A percentile compares a stretch with the other conserved stretches of the same genome.
phyloP scores from a whole-genome alignment of 1,284 basidiomycete genomes.

The Pseudozyma hubeiensis region DNA sequence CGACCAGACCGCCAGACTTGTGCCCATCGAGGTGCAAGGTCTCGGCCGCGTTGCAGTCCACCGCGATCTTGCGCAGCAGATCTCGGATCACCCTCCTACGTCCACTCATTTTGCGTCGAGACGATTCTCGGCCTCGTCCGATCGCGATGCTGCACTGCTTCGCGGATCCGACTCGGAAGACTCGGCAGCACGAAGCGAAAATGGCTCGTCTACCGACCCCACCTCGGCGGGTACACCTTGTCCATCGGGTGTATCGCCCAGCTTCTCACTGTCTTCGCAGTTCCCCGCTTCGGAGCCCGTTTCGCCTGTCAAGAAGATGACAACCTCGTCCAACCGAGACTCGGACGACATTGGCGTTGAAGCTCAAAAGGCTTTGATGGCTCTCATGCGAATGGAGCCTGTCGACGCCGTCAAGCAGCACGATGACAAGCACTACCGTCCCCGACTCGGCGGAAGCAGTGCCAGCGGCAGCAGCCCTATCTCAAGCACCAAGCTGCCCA shows the following conservation, averaged over 20 bases:
- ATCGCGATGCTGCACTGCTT: conserved; percentile 31
- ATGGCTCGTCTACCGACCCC: conserved; percentile 43
- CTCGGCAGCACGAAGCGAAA: conserved; percentile 44
- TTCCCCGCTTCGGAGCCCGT: conserved; percentile 49
- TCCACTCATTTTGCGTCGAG: conserved; percentile 11
- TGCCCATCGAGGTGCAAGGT: conserved; percentile 49
- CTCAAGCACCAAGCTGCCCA: conserved; percentile 29
- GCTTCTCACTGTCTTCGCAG: conserved; percentile 54
- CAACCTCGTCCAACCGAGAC: conserved; percentile 2
- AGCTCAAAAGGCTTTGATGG: conserved; percentile 26
- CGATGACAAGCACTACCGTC: conserved; percentile 24
- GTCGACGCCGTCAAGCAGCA: conserved; percentile 9
- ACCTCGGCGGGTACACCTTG: conserved; percentile 48
- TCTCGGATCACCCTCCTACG: conserved; percentile 34
- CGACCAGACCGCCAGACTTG: conserved; percentile 33
- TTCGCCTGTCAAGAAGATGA: conserved; percentile 42
- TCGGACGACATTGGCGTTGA: conserved; percentile 21
- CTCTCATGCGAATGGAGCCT: conserved; percentile 19
- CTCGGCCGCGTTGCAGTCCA: conserved; percentile 49
- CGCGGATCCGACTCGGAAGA: conserved; percentile 46
- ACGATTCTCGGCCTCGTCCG: conserved; percentile 25
- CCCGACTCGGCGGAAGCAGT: conserved; percentile 39
- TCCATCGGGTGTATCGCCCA: conserved; percentile 45
- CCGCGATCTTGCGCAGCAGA: conserved; percentile 45
- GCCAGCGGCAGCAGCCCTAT: not conserved